Conservation (phyloP, 2,329 filamentous ascomycete genomes). For the Atkinsonella hypoxylon region DNA sequence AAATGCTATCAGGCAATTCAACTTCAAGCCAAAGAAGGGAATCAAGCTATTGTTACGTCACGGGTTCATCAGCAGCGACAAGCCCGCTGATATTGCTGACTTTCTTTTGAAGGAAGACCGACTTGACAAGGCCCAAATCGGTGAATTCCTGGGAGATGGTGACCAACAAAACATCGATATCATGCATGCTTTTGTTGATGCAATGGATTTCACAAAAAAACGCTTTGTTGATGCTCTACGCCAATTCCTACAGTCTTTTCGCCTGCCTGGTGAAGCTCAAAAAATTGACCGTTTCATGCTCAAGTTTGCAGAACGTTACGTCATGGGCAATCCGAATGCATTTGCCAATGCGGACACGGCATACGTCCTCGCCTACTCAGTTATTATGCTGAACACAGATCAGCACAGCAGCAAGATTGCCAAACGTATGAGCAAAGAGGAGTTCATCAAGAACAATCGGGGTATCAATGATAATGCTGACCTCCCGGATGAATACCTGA, state of each 20-base stretch:
- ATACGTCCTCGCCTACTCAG: conserved; percentile 90
- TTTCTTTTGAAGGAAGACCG: conserved; percentile 75
- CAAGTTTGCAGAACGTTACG: conserved; percentile 95
- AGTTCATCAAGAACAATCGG: conserved; percentile 98
- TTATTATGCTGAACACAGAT: conserved; percentile 94
- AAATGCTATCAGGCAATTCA: conserved; percentile 84
- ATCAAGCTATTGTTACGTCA: conserved; percentile 74
- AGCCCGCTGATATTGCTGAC: conserved; percentile 67
- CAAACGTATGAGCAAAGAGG: conserved; percentile 83
- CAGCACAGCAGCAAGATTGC: conserved; percentile 79
- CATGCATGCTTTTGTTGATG: conserved; percentile 96
- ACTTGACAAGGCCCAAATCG: conserved; percentile 82
- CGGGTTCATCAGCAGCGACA: conserved; percentile 74
- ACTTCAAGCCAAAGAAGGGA: conserved; percentile 93
- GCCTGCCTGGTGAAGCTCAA: conserved; percentile 88
- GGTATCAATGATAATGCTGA: conserved; percentile 96
- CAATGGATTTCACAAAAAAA: conserved; percentile 84
- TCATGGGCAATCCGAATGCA: conserved; percentile 87
- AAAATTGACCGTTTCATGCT: conserved; percentile 99
- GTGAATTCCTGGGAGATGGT: conserved; percentile 89
- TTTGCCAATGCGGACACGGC: conserved; percentile 98
- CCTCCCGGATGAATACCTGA: conserved; percentile 83
- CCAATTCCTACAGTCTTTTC: conserved; percentile 87
- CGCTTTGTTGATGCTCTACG: conserved; percentile 88
- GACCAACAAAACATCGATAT: conserved; percentile 88